Base-by-base conservation (phyloP, 345 rosid genomes). In the Boechera stricta region DNA sequence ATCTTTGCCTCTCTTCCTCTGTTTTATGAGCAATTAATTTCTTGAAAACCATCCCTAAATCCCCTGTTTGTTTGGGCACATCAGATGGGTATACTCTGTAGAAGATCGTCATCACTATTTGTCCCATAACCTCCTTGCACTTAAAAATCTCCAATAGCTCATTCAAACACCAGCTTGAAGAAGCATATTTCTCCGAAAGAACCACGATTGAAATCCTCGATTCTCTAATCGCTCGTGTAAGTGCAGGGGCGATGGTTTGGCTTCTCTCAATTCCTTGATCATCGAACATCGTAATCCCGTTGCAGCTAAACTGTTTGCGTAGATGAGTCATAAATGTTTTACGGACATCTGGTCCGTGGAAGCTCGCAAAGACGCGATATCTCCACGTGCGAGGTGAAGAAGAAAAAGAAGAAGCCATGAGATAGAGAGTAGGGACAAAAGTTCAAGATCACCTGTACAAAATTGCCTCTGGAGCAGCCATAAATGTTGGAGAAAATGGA, bases 81-180 rank as follows among this genome's bases (percentile, higher is more conserved):
- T 65, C 42, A 2, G 28, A 65, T 16, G 70, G 57, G 6, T 65
- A 16, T 4, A 32, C 29, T 29, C 42, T 31, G 2, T 65, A 48
- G 29, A 65, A 65, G 9, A 65, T 5, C 10, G 70, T 31, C 44
- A 66, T 49, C 29, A 66, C 57, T 10, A 66, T 33, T 1, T 66
- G 70, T 5, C 57, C 57, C 0, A 45, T 45, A 9, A 2, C 2
- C 5, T 48, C 2, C 0, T 38, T n/a, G n/a, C n/a, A n/a, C n/a
- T n/a, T n/a, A n/a, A n/a, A n/a, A n/a, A n/a, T n/a, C n/a, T n/a
- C n/a, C n/a, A n/a, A n/a, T n/a, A n/a, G n/a, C n/a, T n/a, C n/a
- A n/a, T n/a, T n/a, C n/a, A n/a, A n/a, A n/a, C n/a, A n/a, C n/a
- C n/a, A n/a, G n/a, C n/a, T n/a, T 4, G 55, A 49, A 2, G 57